Evolutionary conservation across 495 filamentous ascomycete genomes (phyloP).

Genomic region (Aspergillus haitiensis): DNA sequence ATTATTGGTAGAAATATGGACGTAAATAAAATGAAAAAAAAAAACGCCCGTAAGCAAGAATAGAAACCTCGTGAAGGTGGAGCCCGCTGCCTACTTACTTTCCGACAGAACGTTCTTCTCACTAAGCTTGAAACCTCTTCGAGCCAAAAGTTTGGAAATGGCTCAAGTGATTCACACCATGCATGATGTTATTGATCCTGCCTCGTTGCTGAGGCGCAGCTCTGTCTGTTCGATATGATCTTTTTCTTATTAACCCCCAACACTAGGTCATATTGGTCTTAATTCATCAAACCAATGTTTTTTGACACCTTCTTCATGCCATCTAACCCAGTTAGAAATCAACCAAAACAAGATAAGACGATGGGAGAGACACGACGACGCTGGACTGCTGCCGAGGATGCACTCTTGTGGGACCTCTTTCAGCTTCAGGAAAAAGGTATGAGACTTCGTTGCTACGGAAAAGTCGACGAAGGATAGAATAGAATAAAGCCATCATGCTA

Average conservation of each 20-base stretch:
- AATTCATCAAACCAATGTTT: neutral
- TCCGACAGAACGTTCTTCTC: neutral
- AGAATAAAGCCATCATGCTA: neutral
- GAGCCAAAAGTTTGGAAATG: neutral
- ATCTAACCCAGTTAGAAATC: neutral
- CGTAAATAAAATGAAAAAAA: neutral
- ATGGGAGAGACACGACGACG: constrained; percentile 15
- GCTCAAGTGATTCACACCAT: neutral
- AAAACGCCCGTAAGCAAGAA: constrained; percentile 1
- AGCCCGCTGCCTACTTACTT: neutral
- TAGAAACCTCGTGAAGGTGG: constrained; percentile 10
- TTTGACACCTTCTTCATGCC: neutral
- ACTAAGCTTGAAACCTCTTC: constrained; percentile 4
- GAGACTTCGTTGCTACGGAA: neutral
- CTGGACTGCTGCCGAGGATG: constrained; percentile 14
- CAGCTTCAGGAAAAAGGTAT: constrained; percentile 17
- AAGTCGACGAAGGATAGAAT: neutral
- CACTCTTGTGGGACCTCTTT: constrained; percentile 16
- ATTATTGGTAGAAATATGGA: neutral
- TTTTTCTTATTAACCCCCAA: neutral
- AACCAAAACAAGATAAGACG: neutral
- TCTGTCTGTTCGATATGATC: neutral
- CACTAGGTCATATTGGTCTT: constrained; percentile 7
- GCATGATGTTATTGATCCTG: constrained; percentile 8
- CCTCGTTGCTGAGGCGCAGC: neutral